Conservation (phyloP, 2,329 filamentous ascomycete species). For the Pyrenophora teres region DNA sequence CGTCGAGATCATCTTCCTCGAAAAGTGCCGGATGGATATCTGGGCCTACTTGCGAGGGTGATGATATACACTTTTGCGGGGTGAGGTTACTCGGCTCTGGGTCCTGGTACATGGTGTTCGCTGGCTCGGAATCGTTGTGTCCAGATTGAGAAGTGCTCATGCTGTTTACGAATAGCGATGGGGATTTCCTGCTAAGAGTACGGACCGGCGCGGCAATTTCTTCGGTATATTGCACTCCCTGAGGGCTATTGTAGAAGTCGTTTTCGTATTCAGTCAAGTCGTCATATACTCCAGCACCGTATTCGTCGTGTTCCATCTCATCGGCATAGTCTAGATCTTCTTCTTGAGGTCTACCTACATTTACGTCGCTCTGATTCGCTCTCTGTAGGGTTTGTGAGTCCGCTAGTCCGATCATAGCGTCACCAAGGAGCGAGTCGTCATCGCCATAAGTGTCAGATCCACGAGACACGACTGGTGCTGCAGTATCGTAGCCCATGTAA, state of each 20-base stretch:
- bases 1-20: background rate
- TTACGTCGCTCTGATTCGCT: background rate
- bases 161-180: background rate
- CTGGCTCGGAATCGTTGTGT: too few relatives aligned
- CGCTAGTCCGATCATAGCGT: constrained; percentile 39
- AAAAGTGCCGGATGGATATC: background rate
- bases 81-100: background rate
- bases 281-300: constrained; percentile 4
- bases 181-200: background rate
- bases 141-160: background rate
- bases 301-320: constrained; percentile 6
- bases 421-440: constrained; percentile 37
- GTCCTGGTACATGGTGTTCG: background rate
- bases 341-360: constrained; percentile 1
- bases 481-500: background rate
- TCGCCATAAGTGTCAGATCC: constrained; percentile 35
- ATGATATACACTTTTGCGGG: background rate
- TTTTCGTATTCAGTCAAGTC: background rate
- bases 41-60: background rate
- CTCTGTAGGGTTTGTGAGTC: constrained; percentile 37
- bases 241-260: background rate
- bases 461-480: background rate
- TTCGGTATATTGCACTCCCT: background rate
- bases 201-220: background rate
- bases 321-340: constrained; percentile 3